Conservation (phyloP, 2,329 filamentous ascomycete genomes). For the Sporothrix inflata region DNA sequence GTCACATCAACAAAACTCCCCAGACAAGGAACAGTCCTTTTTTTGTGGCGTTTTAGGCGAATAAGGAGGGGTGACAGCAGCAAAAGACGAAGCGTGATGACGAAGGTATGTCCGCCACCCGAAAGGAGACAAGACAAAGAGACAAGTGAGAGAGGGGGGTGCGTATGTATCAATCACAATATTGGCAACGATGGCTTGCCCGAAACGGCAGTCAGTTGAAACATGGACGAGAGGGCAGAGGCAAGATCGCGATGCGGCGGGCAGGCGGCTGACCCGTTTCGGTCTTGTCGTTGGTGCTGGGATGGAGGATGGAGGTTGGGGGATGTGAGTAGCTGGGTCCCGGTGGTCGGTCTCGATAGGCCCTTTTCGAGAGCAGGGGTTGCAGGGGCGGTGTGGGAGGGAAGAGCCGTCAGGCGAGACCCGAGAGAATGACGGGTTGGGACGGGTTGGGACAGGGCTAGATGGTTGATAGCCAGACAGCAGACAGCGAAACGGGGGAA, state of each 20-base stretch:
- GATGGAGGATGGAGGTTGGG: neutral
- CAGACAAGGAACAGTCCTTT: constrained; percentile 1
- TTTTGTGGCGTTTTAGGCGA: constrained; percentile 25
- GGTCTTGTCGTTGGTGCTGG: neutral
- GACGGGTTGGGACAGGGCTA: neutral
- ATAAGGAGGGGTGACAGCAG: constrained; percentile 16
- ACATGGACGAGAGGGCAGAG: constrained; percentile 8
- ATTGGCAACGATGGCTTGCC: neutral
- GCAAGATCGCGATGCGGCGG: constrained; percentile 13
- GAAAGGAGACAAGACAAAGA: neutral
- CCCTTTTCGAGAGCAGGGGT: neutral
- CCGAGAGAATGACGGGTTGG: constrained; percentile 9
- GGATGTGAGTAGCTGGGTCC: neutral
- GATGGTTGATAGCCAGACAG: neutral
- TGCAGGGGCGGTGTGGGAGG: neutral
- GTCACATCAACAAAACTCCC: neutral
- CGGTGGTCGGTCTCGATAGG: neutral
- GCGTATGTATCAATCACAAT: neutral
- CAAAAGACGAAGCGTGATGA: constrained; percentile 15
- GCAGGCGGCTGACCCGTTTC: neutral
- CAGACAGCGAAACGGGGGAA: neutral
- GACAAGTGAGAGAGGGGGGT: neutral
- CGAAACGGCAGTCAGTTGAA: constrained; percentile 13
- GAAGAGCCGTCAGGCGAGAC: neutral
- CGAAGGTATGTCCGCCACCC: constrained; percentile 8